Base-by-base conservation (phyloP, 164 flowering plant genomes). In the Tinospora cordifolia region DNA sequence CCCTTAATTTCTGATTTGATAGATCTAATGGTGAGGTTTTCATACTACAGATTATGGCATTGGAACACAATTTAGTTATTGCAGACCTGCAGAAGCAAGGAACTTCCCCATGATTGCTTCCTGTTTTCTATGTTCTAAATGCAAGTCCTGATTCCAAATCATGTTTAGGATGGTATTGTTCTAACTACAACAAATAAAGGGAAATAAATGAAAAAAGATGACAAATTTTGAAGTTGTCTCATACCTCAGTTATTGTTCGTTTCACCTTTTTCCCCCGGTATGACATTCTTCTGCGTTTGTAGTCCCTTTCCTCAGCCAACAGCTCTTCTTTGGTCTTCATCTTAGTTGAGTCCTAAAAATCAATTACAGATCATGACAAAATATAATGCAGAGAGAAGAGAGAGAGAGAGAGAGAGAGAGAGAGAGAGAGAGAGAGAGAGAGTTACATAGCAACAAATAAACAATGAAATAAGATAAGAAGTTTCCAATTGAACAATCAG, bases 271-370 rank as follows among this genome's bases (percentile, higher is more conserved):
- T 95, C 58, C 98, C 98, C 74, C 98, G 96, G 74, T 92, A 95
- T 67, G 99, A 89, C 90, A 87, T 92, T 83, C 99, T 87, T 76
- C 99, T 84, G 21, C 99, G 87, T 81, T 91, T 95, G 80, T 90
- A 95, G 77, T 95, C 99, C 81, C 98, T 88, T 84, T 95, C 97
- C 84, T 95, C 99, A 65, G 99, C 99, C 82, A 95, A 75, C 66
- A 95, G 75, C 77, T 95, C 98, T 82, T 92, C 98, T 76, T 81
- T 81, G 15, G 98, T 87, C 83, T 88, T 95, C 30, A 60, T 57
- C 78, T 76, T 89, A 72, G 24, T 77, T n/a, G 79, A 51, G 34
- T 84, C 93, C 95, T 91, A 44, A 38, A 36, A 72, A 58, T 69
- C 36, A 64, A 74, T 40, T n/a, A 25, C 17, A 69, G 14, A 69